Evolutionary conservation across 805 yeast species (phyloP).

Genomic region (Wickerhamomyces alni): DNA sequence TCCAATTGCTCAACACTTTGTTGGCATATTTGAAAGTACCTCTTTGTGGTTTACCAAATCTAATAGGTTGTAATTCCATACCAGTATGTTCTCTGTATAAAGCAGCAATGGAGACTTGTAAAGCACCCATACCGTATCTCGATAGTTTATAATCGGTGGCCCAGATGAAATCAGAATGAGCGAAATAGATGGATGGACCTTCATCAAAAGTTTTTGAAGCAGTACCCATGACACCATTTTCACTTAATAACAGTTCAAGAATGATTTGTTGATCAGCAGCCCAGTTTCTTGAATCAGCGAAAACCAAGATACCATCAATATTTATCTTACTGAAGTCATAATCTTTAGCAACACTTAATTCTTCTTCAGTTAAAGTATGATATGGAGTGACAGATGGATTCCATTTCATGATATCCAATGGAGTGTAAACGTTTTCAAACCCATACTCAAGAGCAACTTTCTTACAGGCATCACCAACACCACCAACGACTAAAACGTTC

Average conservation of each 20-base stretch:
- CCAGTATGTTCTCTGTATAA: conserved; percentile 83
- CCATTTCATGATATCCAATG: conserved; percentile 80
- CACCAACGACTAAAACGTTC: conserved; percentile 83
- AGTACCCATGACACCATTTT: conserved; percentile 83
- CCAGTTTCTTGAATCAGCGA: conserved; percentile 91
- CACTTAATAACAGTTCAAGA: conserved; percentile 69
- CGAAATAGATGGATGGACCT: conserved; percentile 80
- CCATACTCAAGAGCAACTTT: conserved; percentile 82
- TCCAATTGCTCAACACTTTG: conserved; percentile 70
- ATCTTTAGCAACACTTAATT: conserved; percentile 41
- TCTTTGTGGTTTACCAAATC: conserved; percentile 87
- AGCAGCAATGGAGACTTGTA: conserved; percentile 84
- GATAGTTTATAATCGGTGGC: conserved; percentile 79
- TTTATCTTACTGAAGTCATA: conserved; percentile 61
- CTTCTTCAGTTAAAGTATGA: conserved; percentile 72
- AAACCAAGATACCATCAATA: conserved; percentile 80
- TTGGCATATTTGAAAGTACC: conserved; percentile 83
- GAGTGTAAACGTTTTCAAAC: conserved; percentile 74
- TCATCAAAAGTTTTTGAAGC: conserved; percentile 61
- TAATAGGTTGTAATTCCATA: conserved; percentile 65
- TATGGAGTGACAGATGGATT: conserved; percentile 83
- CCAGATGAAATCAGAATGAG: conserved; percentile 91
- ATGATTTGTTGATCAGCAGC: conserved; percentile 91
- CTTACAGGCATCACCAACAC: conserved; percentile 79
- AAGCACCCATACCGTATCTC: conserved; percentile 92